These are phyloP conservation scores for Pichia sp. DNA, from an alignment of 1,139 yeast genomes.

Conservation along the genomic window DNA sequence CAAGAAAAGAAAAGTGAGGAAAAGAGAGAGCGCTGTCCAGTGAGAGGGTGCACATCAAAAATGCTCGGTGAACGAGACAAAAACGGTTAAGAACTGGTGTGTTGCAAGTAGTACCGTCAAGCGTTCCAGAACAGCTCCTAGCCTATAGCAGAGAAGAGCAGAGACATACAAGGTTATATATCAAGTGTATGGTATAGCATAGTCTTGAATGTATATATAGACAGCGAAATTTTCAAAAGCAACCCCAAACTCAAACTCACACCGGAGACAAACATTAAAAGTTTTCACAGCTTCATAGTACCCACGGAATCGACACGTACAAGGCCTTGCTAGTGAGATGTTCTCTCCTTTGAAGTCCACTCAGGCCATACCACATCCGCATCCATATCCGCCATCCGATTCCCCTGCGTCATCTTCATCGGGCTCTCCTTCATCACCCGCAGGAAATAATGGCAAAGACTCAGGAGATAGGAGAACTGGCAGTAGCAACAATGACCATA, in stretches of 20 bases:
- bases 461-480: background rate
- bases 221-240: background rate
- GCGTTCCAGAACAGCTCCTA: no score
- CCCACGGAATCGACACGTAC: background rate
- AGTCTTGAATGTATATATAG: background rate
- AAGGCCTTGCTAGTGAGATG: background rate
- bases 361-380: conserved; percentile 16
- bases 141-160: no score
- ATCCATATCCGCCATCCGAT: conserved; percentile 1
- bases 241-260: background rate
- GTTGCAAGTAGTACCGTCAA: background rate
- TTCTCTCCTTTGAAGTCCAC: conserved; percentile 11
- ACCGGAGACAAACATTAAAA: background rate
- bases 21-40: background rate
- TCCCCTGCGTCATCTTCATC: background rate
- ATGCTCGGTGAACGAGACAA: background rate
- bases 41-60: background rate
- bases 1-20: background rate
- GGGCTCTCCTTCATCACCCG: background rate
- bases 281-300: background rate
- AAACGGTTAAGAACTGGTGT: background rate
- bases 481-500: background rate
- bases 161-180: background rate
- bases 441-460: background rate
- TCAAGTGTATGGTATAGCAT: background rate